Conservation (phyloP, 2,329 filamentous ascomycete species). For the Orbilia blumenaviensis region DNA sequence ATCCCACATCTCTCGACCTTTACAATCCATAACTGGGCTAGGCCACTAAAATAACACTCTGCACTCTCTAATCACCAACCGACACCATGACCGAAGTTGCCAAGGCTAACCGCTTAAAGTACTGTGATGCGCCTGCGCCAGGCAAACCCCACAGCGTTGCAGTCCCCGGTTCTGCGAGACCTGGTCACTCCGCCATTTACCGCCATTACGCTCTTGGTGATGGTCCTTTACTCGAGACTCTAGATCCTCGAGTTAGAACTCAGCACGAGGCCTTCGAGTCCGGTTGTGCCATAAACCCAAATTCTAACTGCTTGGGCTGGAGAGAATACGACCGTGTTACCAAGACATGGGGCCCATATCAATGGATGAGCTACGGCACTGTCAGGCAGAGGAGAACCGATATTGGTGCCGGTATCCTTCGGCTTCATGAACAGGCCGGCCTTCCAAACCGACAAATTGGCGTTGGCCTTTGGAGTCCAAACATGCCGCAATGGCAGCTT, state of each 20-base stretch:
- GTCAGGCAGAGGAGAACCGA: slow-evolving; percentile 81
- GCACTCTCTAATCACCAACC: not conserved
- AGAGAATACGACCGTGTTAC: slow-evolving; percentile 79
- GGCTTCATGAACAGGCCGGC: slow-evolving; percentile 78
- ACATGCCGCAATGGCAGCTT: slow-evolving; percentile 88
- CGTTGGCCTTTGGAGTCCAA: slow-evolving; percentile 85
- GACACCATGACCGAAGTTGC: slow-evolving; percentile 37
- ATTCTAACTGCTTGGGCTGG: slow-evolving; percentile 78
- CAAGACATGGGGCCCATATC: slow-evolving; percentile 78
- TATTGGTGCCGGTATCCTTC: slow-evolving; percentile 83
- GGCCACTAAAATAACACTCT: not conserved
- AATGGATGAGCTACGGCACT: slow-evolving; percentile 84
- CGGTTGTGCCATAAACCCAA: slow-evolving; percentile 66
- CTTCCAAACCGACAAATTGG: slow-evolving; percentile 74
- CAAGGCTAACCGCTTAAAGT: slow-evolving; percentile 35
- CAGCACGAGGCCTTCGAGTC: slow-evolving; percentile 83
- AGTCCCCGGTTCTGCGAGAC: slow-evolving; percentile 76
- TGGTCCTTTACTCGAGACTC: slow-evolving; percentile 73
- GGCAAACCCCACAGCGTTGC: slow-evolving; percentile 81
- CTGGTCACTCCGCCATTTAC: slow-evolving; percentile 79
- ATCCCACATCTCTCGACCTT: not conserved
- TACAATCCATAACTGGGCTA: too few relatives aligned
- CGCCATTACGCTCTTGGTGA: slow-evolving; percentile 82
- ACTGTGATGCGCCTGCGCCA: slow-evolving; percentile 69
- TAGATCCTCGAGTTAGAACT: slow-evolving; percentile 75